phyloP scores from a whole-genome alignment of 495 filamentous ascomycete species.

The Umbilicaria muhlenbergii region DNA sequence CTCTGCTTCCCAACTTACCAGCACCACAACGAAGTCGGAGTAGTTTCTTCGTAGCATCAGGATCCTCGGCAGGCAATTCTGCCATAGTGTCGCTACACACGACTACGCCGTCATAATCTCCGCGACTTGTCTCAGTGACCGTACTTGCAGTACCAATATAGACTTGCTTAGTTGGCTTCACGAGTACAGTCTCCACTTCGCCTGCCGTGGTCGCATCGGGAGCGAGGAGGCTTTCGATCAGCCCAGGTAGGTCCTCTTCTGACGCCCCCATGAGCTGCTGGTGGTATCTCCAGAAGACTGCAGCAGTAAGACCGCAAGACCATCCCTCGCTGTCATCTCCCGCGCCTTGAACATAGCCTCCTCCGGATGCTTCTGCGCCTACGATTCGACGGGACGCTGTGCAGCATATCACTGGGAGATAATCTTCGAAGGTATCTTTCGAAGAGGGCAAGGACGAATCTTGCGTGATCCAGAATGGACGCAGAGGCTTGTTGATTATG shows the following conservation, averaged over 20 bases:
- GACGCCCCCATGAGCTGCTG: slow-evolving; percentile 35
- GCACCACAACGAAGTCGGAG: slow-evolving; percentile 50
- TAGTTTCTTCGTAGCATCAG: slow-evolving; percentile 16
- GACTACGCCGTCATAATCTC: slow-evolving; percentile 28
- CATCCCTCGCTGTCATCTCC: slow-evolving; percentile 88
- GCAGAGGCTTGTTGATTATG: slow-evolving; percentile 39
- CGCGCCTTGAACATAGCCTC: slow-evolving; percentile 84
- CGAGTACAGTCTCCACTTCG: slow-evolving; percentile 11
- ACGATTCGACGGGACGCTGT: slow-evolving; percentile 57
- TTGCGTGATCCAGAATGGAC: slow-evolving; percentile 47
- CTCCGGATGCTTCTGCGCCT: slow-evolving; percentile 48
- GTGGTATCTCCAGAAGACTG: slow-evolving; percentile 59
- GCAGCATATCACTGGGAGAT: slow-evolving; percentile 60
- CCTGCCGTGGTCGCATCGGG: slow-evolving; percentile 13
- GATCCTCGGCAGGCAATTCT: slow-evolving; percentile 14
- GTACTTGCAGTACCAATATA: slow-evolving; percentile 18
- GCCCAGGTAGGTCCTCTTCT: slow-evolving; percentile 46
- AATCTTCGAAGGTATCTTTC: slow-evolving; percentile 14
- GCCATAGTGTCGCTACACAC: slow-evolving; percentile 26
- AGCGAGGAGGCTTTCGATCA: slow-evolving; percentile 42
- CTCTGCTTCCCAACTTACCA: slow-evolving; percentile 59
- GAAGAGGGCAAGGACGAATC: slow-evolving; percentile 16
- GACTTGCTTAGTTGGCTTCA: slow-evolving; percentile 25
- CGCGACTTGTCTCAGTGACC: slow-evolving; percentile 3
- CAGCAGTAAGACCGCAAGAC: slow-evolving; percentile 61